Percentiles rank a stretch among this genome's conserved stretches.
Evolutionary conservation across 805 yeast species (phyloP).

Genomic region (Candida boleticola): DNA sequence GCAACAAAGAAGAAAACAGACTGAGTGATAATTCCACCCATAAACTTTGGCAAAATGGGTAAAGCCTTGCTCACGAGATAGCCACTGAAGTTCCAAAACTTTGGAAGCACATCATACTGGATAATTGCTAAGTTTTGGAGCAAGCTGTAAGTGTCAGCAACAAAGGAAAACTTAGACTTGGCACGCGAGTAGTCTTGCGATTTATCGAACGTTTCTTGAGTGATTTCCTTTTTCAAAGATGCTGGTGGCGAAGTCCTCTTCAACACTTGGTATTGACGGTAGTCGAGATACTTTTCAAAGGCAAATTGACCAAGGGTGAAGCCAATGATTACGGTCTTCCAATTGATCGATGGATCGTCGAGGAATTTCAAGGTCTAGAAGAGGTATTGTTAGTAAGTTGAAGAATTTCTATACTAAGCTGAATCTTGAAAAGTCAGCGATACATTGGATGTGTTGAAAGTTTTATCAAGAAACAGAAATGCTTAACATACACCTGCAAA

Average conservation of each 20-base stretch:
- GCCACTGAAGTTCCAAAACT: constrained; percentile 51
- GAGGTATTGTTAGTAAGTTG: constrained; percentile 19
- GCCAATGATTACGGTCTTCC: constrained; percentile 76
- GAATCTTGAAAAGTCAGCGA: too few species aligned
- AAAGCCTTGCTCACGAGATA: constrained; percentile 55
- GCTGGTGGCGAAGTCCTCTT: constrained; percentile 58
- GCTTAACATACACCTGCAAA: constrained; percentile 25
- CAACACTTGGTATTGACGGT: constrained; percentile 74
- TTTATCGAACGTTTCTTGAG: constrained; percentile 69
- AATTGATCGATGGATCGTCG: constrained; percentile 69
- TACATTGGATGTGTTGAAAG: too few species aligned
- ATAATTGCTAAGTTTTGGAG: constrained; percentile 57
- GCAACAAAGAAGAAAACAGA: constrained; percentile 61
- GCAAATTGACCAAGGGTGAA: constrained; percentile 71
- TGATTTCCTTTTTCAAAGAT: constrained; percentile 64
- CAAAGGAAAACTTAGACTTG: constrained; percentile 66
- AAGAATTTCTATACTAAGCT: too few species aligned
- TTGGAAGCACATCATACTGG: constrained; percentile 51
- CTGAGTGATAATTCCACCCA: constrained; percentile 65
- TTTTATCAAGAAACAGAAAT: too few species aligned
- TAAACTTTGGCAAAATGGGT: constrained; percentile 31
- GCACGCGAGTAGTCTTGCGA: constrained; percentile 79
- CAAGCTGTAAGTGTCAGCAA: constrained; percentile 50
- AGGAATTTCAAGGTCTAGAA: constrained; percentile 47
- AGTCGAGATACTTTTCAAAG: constrained; percentile 71